Base-by-base conservation (phyloP, 495 filamentous ascomycete genomes). In the Elasticomyces elasticus region DNA sequence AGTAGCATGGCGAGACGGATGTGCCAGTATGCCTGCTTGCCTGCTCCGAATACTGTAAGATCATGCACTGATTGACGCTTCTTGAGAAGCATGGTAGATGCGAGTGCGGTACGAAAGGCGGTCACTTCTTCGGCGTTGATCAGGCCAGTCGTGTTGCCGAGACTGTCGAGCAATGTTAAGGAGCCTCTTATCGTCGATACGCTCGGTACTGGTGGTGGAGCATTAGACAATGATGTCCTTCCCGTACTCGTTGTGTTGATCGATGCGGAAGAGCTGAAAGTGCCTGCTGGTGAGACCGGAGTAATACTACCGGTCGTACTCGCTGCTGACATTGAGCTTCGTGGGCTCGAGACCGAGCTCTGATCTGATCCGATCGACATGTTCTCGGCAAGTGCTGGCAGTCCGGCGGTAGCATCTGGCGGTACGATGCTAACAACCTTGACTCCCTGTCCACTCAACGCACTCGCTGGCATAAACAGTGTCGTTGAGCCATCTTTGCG, bases 11-110 rank as follows among this genome's bases (percentile, higher is more conserved):
- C 80, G 12, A 95, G 76, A 0, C 89, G 85, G 48, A 90, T 80
- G 67, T 95, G 89, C 91, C 91, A 98, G 68, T 87, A 88, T 11
- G 92, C 92, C 69, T 95, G 90, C 56, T 82, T 79, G 22, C 91
- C 91, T 12, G 84, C 80, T n/a, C 91, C 92, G 65, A 98, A 96
- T 47, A 94, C 83, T 5, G 82, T 77, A 1, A 95, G 57, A 11
- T 82, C 87, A 59, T 82, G 79, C 26, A 91, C 80, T 43, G 75
- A 70, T 38, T 74, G 69, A 47, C 92, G 85, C 59, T 79, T 82
- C 47, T 74, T 77, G 44, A 96, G 78, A 0, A 94, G 74, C 64
- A 87, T 79, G 20, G 83, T 77, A 1, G 86, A 82, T 0, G 85
- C 83, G 28, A 97, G 77, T 0, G 92, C 91, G 2, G 92, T 97